Conservation (phyloP, 1,284 basidiomycete species). For the Heterobasidion parviporum region DNA sequence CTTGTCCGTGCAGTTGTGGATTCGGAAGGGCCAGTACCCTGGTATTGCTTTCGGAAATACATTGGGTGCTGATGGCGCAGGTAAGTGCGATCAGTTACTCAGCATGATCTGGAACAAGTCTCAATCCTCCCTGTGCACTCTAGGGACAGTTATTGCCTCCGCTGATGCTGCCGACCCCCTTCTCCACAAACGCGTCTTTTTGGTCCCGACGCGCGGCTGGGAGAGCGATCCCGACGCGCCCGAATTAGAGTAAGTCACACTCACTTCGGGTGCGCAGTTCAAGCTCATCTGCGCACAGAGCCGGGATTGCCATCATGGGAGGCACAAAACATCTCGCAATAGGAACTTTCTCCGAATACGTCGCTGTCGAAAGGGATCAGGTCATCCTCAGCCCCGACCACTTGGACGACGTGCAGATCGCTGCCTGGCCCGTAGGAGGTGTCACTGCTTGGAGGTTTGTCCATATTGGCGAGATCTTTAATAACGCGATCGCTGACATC, state of each 20-base stretch:
- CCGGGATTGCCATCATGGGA: constrained; percentile 55
- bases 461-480: not conserved
- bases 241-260: constrained; percentile 28
- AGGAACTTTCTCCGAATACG: constrained; percentile 75
- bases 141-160: constrained; percentile 58
- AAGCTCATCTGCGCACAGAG: not conserved
- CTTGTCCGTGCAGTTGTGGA: constrained; percentile 51
- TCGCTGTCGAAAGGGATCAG: constrained; percentile 64
- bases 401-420: constrained; percentile 61
- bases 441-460: constrained; percentile 77
- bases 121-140: not conserved
- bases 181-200: constrained; percentile 62
- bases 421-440: constrained; percentile 71
- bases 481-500: not conserved
- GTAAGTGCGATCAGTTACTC: constrained; percentile 23
- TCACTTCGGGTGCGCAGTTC: constrained; percentile 5
- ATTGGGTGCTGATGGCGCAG: constrained; percentile 71
- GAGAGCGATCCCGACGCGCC: constrained; percentile 50
- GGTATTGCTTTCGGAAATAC: constrained; percentile 50
- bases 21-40: constrained; percentile 65
- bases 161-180: constrained; percentile 44
- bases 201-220: constrained; percentile 75
- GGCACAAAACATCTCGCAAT: constrained; percentile 40
- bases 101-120: too few relatives aligned
- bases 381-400: constrained; percentile 64